A percentile compares a stretch with the other conserved stretches of the same genome.
These are phyloP conservation scores for Plasmodium sp. DNA, from an alignment of 169 alveolate genomes.

Conservation along the genomic window DNA sequence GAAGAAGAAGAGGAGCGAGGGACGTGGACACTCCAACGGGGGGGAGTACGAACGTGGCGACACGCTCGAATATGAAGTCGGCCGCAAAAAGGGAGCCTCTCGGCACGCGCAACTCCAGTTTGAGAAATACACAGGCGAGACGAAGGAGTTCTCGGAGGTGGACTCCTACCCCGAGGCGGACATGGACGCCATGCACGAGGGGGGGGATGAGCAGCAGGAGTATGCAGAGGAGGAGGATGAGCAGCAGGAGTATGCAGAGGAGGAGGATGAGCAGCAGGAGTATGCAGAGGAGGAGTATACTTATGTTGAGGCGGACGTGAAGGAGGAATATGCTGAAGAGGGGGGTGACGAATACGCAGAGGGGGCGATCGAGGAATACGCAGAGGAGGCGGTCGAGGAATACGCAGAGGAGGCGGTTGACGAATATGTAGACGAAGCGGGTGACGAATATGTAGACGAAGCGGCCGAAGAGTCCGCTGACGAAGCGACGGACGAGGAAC, in stretches of 20 bases:
- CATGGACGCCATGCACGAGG: not conserved
- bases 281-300: constrained; percentile 6
- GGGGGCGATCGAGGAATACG: not conserved
- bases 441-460: not conserved
- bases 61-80: not conserved
- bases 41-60: not conserved
- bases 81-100: not conserved
- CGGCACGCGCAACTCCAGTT: not conserved
- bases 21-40: not conserved
- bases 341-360: not conserved
- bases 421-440: no score
- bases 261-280: not conserved
- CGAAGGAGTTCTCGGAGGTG: constrained; percentile 37
- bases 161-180: constrained; percentile 3
- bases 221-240: constrained; percentile 18
- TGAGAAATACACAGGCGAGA: constrained; percentile 15
- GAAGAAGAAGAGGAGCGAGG: constrained; percentile 21
- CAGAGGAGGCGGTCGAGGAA: not conserved
- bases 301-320: not conserved
- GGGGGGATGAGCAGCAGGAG: not conserved
- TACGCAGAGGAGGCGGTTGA: not conserved
- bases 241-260: not conserved
- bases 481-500: not conserved
- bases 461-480: not conserved
- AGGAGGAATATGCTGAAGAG: constrained; percentile 2